Evolutionary conservation across 1,139 yeast species (phyloP).

Genomic region (Spathaspora sp.): DNA sequence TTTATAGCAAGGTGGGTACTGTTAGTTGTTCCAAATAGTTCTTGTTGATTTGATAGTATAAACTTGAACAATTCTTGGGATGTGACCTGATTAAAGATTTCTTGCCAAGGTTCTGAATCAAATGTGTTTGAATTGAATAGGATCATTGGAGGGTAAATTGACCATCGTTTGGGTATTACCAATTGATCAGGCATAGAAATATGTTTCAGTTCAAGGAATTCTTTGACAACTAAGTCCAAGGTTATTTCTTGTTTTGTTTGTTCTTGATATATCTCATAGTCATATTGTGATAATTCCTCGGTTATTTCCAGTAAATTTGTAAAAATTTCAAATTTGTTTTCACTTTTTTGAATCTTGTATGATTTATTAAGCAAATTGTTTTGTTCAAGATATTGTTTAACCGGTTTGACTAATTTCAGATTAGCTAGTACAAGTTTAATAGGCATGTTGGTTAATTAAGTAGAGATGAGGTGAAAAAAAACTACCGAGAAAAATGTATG

Average conservation of each 20-base stretch:
- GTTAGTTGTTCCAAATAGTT: conserved; percentile 11
- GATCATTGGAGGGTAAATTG: conserved; percentile 67
- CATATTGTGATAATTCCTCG: conserved; percentile 4
- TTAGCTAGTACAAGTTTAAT: conserved; percentile 15
- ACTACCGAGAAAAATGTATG: neutral
- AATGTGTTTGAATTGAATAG: conserved; percentile 50
- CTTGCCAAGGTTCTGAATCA: conserved; percentile 35
- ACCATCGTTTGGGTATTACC: conserved; percentile 52
- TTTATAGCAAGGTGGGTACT: conserved; percentile 70
- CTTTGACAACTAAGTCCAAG: conserved; percentile 5
- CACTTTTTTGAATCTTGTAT: conserved; percentile 21
- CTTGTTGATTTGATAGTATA: conserved; percentile 18
- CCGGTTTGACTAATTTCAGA: conserved; percentile 20
- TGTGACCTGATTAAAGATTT: conserved; percentile 6
- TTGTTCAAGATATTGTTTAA: conserved; percentile 26
- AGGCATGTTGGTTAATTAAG: conserved; percentile 5
- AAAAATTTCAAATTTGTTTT: conserved; percentile 11
- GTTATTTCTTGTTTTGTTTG: conserved; percentile 2
- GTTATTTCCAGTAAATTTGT: conserved; percentile 11
- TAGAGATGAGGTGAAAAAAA: conserved; percentile 2
- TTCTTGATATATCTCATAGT: conserved; percentile 7
- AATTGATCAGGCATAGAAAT: neutral
- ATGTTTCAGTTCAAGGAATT: conserved; percentile 6
- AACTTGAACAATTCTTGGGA: conserved; percentile 22
- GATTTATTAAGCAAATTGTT: conserved; percentile 20